Evolutionary conservation across 2,329 filamentous ascomycete species (phyloP), one percentile per base, ranked within the genome.

Genomic region (Hypoxylon sp.): DNA sequence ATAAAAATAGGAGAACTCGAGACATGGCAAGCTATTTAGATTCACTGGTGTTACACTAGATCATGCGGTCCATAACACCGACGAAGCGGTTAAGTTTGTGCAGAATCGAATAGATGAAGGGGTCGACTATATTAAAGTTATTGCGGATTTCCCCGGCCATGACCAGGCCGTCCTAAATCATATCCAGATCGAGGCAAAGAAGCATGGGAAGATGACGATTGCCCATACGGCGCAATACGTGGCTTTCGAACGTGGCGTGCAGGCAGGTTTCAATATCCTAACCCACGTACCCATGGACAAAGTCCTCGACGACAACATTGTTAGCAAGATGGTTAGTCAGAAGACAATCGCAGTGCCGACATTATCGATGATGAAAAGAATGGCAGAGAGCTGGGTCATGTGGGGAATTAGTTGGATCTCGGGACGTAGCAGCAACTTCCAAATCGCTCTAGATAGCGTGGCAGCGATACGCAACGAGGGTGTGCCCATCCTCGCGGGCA

Each of bases 71-170:
- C 66, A 71, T 19, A 35, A 69, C 26, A 61, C 39, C 3, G 69
- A 71, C n/a, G 69, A 70, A 35, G 71, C 61, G 1, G 63, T 53
- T 8, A 48, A 60, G 14, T 74, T 73, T 33, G 69, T 75, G n/a
- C 52, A 61, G 33, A 62, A 70, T 19, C 55, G 71, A 47, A 62
- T 71, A n/a, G 39, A 39, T 8, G 71, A 74, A 42, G 53, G 60
- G n/a, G 69, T 71, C 11, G 75, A 79, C 55, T 78, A 75, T 59
- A 66, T 78, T 69, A 79, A 76, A 66, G 69, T 77, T 42, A 73
- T 74, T 22, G 71, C 71, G 19, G 74, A 77, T 62, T 39, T 39
- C 11, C 70, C 75, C 1, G 74, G 75, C 0, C 60, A 74, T 8
- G 58, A 67, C 11, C 70, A 76, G 26, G 71, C 72, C 4, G 58